phyloP scores from a whole-genome alignment of 768 basidiomycete genomes.

The Suillus americanus region DNA sequence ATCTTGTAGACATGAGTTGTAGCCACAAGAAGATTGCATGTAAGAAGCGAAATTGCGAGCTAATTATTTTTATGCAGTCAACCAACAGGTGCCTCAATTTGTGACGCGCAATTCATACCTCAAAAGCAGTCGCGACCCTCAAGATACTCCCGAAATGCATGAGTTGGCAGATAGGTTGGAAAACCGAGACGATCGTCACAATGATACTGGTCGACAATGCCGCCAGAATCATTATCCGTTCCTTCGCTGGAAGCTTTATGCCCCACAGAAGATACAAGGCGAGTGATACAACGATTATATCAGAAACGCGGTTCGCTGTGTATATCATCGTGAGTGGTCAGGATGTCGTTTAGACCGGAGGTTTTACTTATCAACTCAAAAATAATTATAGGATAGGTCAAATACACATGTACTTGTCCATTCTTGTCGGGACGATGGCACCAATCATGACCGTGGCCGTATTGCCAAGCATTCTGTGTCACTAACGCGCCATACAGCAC shows the following conservation, averaged over 20 bases:
- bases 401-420: not conserved
- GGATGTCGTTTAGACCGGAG: not conserved
- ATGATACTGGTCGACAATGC: constrained; percentile 56
- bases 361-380: constrained; percentile 10
- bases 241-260: constrained; percentile 40
- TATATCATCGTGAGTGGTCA: not conserved
- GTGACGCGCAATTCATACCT: constrained; percentile 30
- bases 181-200: constrained; percentile 43
- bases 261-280: constrained; percentile 46
- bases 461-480: constrained; percentile 7
- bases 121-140: constrained; percentile 38
- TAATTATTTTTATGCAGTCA: constrained; percentile 11
- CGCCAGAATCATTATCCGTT: constrained; percentile 38
- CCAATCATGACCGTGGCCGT: not conserved
- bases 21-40: constrained; percentile 42
- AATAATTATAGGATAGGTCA: not conserved
- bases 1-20: constrained; percentile 34
- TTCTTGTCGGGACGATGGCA: not conserved
- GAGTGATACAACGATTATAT: constrained; percentile 43
- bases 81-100: not conserved
- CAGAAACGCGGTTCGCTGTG: constrained; percentile 48
- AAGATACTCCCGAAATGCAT: constrained; percentile 16
- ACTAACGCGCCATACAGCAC: constrained; percentile 8
- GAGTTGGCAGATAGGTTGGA: constrained; percentile 44
- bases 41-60: constrained; percentile 39